Evolutionary conservation across 2,329 filamentous ascomycete species (phyloP), one percentile per base, ranked within the genome.

Genomic region (Cadophora malorum): DNA sequence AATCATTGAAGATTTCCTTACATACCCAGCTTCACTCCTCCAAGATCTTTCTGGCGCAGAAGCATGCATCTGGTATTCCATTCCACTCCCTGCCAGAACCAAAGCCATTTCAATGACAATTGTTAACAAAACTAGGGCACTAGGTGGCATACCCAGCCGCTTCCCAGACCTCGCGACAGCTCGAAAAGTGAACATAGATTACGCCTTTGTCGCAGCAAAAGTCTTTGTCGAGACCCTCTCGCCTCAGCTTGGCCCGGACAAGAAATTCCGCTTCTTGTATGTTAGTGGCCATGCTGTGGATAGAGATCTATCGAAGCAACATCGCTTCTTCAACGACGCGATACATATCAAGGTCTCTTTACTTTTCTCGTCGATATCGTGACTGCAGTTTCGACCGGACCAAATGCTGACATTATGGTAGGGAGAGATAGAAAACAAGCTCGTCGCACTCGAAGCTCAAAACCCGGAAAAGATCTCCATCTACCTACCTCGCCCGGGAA

Each of bases 1-100:
- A 49, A 77, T 85, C 71, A 79, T 85, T 70, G 78, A 83, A 16
- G 84, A 89, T 74, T 89, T 89, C 76, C 79, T 81, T 7, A 73
- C 77, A 0, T 88, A 85, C 71, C 81, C 64, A 6, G 50, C 64
- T 19, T 23, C 45, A n/a, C 19, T 67, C 1, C 33, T 70, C n/a
- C 50, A 66, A 33, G 63, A 68, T 1, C 28, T 71, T 6, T 28
- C 35, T 3, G 71, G 68, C 19, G 71, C 71, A 14, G 60, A 71
- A 64, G 71, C 69, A n/a, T 67, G 64, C 35, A 72, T 72, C 16
- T 72, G 69, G 69, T 72, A 66, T 19, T 19, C 31, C 19, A 35
- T 52, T 8, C 31, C 49, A 53, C 9, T 4, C 4, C 12, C 35
- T 16, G 21, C 45, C 21, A 31, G 66, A 56, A 55, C 41, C 31